Percentiles rank a stretch among this genome's conserved stretches.
phyloP scores from a whole-genome alignment of 306 rosid species.

The Cucurbita pepo region DNA sequence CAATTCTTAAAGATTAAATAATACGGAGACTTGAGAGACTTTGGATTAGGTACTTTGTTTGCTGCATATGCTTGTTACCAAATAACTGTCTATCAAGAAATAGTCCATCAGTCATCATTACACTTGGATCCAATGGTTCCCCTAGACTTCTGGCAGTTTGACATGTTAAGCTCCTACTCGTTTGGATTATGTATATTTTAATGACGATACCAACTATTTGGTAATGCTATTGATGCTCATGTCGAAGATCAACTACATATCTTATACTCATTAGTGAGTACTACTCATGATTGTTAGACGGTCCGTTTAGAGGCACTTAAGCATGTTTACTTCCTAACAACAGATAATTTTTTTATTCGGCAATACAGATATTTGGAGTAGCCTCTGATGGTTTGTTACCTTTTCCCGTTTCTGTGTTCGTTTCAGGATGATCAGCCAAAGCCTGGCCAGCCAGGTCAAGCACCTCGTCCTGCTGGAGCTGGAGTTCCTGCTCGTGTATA shows the following conservation, averaged over 20 bases:
- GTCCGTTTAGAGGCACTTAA: background rate
- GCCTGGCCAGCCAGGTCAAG: constrained; percentile 45
- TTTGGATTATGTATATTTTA: background rate
- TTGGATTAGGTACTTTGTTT: background rate
- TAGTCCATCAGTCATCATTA: background rate
- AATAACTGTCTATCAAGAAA: background rate
- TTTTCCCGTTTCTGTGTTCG: background rate
- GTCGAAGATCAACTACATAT: background rate
- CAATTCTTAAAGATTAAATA: background rate
- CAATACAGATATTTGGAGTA: background rate
- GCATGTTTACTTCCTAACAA: background rate
- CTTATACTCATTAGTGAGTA: background rate
- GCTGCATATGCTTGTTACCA: background rate
- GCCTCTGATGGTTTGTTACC: background rate
- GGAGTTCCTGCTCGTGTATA: constrained; percentile 31
- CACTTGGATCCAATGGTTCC: background rate
- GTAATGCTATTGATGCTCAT: background rate
- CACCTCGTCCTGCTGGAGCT: constrained; percentile 39
- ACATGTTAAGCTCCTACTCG: background rate
- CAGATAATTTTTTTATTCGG: background rate
- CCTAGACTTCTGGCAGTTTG: background rate
- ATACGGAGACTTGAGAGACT: background rate
- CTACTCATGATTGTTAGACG: background rate
- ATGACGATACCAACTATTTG: background rate
- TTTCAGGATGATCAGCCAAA: constrained; percentile 45